phyloP scores from a whole-genome alignment of 768 basidiomycete species.

The Lepiota venenata region DNA sequence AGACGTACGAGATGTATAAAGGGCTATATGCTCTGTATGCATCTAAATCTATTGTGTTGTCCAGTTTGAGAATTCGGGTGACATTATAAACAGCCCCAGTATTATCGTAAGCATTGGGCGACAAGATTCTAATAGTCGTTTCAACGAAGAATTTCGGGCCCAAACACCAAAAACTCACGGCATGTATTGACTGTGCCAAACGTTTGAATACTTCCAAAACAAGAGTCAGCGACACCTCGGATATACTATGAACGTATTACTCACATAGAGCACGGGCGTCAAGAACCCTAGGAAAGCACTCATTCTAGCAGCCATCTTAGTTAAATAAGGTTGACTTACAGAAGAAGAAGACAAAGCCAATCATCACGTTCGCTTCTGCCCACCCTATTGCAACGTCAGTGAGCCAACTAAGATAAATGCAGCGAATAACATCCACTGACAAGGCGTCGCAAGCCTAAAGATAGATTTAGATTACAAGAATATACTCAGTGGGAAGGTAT shows the following conservation, averaged over 20 bases:
- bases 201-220: conserved; percentile 42
- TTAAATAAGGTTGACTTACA: conserved; percentile 33
- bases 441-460: conserved; percentile 45
- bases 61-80: conserved; percentile 33
- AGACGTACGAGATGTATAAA: conserved; percentile 41
- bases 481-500: background rate
- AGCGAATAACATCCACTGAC: conserved; percentile 23
- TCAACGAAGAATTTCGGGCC: background rate
- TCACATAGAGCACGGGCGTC: conserved; percentile 43
- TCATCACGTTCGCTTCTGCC: conserved; percentile 69
- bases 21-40: conserved; percentile 49
- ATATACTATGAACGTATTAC: conserved; percentile 14
- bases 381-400: conserved; percentile 44
- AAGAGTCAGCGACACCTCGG: conserved; percentile 13
- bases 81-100: conserved; percentile 45
- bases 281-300: conserved; percentile 38
- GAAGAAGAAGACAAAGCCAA: conserved; percentile 62
- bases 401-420: conserved; percentile 12
- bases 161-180: conserved; percentile 35
- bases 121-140: conserved; percentile 32
- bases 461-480: conserved; percentile 9
- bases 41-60: conserved; percentile 35
- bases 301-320: background rate
- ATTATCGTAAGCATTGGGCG: conserved; percentile 57
- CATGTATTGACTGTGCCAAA: conserved; percentile 56